phyloP scores from a whole-genome alignment of 768 basidiomycete species.

The Lentinus tigrinus region DNA sequence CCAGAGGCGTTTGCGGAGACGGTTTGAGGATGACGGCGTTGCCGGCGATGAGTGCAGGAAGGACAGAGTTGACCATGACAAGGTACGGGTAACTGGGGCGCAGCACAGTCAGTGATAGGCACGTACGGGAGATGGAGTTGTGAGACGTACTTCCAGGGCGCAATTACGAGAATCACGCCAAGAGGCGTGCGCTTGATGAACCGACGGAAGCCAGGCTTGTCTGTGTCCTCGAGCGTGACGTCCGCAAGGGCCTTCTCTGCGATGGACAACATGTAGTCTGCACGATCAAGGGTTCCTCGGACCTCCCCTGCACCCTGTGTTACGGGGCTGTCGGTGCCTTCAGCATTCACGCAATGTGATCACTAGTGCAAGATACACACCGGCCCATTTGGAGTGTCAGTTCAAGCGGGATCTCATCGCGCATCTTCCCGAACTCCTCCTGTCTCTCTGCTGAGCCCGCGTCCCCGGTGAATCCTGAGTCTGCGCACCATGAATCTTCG shows the following conservation, averaged over 20 bases:
- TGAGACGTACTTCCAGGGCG: conserved; percentile 83
- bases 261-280: conserved; percentile 82
- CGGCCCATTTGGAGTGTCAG: conserved; percentile 90
- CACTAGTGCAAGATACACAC: conserved; percentile 38
- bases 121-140: neutral
- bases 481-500: conserved; percentile 64
- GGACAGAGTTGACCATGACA: conserved; percentile 84
- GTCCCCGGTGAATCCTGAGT: neutral
- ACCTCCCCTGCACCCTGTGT: conserved; percentile 79
- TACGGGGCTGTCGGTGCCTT: conserved; percentile 57
- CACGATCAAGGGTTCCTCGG: conserved; percentile 76
- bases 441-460: conserved; percentile 34
- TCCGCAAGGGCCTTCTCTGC: conserved; percentile 75
- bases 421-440: conserved; percentile 51
- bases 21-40: conserved; percentile 93
- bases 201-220: conserved; percentile 80
- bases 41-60: conserved; percentile 89
- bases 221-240: conserved; percentile 69
- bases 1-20: conserved; percentile 92
- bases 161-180: conserved; percentile 85
- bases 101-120: neutral
- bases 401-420: conserved; percentile 68
- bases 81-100: conserved; percentile 79
- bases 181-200: conserved; percentile 83
- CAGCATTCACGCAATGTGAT: neutral